Base-by-base conservation (phyloP, 2,329 filamentous ascomycete genomes). In the Fusarium sp. region DNA sequence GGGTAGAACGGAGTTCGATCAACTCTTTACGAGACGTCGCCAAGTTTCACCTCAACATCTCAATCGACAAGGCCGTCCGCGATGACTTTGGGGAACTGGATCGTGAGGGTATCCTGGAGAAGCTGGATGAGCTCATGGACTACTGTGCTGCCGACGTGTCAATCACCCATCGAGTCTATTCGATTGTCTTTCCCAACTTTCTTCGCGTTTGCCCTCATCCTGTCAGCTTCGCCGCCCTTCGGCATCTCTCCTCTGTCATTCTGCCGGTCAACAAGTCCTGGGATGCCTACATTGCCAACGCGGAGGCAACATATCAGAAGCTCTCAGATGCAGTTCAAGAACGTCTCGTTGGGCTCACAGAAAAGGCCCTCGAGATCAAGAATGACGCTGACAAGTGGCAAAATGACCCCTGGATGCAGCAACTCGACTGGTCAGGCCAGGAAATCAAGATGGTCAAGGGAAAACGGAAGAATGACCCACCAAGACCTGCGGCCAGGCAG, bases 21-120 rank as follows among this genome's bases (percentile, higher is more conserved):
- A 99, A 99, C 83, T 99, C 96, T 0, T 85, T 99, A 42, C 90
- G 95, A 22, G 96, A 99, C 78, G 96, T 99, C 7, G 97, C 96
- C 71, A 94, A 98, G 80, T 99, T 99, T 73, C 96, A 99, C 80
- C 94, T 98, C 76, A 91, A 95, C 76, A 90, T 98, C 62, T 92
- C 93, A 4, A 95, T 99, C 67, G 96, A 99, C 84, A 99, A 99
- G 85, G 89, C 93, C 4, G 88, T 92, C 57, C 90, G 96, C 74
- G 92, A 98, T 79, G 92, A 94, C 72, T 98, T 99, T 82, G 93
- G 94, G 24, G 92, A 93, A 76, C 87, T 97, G 31, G 92, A 96
- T 80, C 90, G 94, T 10, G 85, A 88, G 2, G 93, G 91, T 1
- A 88, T 98, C 9, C 66, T 91, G 13, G 89, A 83, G 10, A 94